Conservation (phyloP, 495 filamentous ascomycete species). For the Cladorrhinum samala region DNA sequence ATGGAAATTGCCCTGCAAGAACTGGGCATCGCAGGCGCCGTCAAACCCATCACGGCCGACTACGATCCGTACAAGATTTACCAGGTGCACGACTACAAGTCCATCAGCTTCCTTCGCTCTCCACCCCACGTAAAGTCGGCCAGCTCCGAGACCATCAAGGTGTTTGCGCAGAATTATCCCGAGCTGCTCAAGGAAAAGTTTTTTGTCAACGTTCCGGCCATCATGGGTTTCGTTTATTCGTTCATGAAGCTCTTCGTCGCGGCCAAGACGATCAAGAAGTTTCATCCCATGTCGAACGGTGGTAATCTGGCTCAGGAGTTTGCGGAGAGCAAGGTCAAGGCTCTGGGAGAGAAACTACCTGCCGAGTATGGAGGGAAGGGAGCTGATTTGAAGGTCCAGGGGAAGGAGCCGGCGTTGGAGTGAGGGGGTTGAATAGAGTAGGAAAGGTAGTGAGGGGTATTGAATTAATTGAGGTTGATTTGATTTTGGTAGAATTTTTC, state of each 20-base stretch:
- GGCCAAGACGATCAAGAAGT: slow-evolving; percentile 76
- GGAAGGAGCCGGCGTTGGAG: slow-evolving; percentile 27
- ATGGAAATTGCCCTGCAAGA: slow-evolving; percentile 76
- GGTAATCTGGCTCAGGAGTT: slow-evolving; percentile 61
- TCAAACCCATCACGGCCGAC: slow-evolving; percentile 64
- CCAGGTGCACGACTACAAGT: slow-evolving; percentile 87
- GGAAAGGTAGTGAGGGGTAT: slow-evolving; percentile 2
- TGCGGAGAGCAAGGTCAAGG: slow-evolving; percentile 35
- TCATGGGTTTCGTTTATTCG: slow-evolving; percentile 83
- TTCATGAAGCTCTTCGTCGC: slow-evolving; percentile 75
- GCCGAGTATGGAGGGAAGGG: slow-evolving; percentile 71
- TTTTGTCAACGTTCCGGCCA: slow-evolving; percentile 81
- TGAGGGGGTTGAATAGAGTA: too few relatives aligned
- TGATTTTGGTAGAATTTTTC: neutral
- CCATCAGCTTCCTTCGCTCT: slow-evolving; percentile 71
- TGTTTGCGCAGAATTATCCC: slow-evolving; percentile 73
- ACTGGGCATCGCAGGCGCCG: slow-evolving; percentile 59
- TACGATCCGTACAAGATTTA: slow-evolving; percentile 80
- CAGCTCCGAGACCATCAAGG: slow-evolving; percentile 68
- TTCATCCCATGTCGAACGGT: slow-evolving; percentile 74
- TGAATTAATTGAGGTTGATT: neutral
- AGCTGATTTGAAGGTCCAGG: slow-evolving; percentile 35
- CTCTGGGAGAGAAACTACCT: slow-evolving; percentile 54
- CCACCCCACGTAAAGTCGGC: slow-evolving; percentile 63
- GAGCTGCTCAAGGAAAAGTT: slow-evolving; percentile 83